Base-by-base conservation (phyloP, 129 eudicot genomes). In the Helichrysum umbraculigerum region DNA sequence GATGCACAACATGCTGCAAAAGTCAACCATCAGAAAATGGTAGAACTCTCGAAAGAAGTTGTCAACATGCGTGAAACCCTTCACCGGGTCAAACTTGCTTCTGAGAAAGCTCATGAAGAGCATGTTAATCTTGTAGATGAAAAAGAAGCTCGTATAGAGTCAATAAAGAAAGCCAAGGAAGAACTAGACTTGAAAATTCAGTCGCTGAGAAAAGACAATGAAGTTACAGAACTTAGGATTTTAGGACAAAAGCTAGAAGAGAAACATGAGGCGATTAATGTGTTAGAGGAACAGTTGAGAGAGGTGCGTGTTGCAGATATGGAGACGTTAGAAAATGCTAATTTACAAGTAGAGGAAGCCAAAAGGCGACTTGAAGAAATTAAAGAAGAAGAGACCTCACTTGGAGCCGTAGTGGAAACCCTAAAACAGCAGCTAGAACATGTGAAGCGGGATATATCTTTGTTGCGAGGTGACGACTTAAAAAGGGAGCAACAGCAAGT, bases 1-100 rank as follows among this genome's bases (percentile, higher is more conserved):
- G 92, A 87, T 71, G 99, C 97, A 4, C 88, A 95, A 79, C 85
- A 84, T 29, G 74, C 77, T 16, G 80, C 87, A 8, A 79, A 84
- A 70, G 82, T 78, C 66, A 86, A 89, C 79, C 76, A 76, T 28
- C 89, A 85, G 77, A 89, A 77, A 76, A 72, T 84, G 76, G 68
- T 65, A 44, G 89, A 85, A 73, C 89, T 95, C 29, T 75, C 87
- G 0, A 81, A 73, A 12, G 94, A 95, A 69, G 80, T 95, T 32
- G 81, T 79, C 16, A 62, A 29, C 25, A 81, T 95, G 84, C 75
- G 81, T 0, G 84, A 85, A 32, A 57, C 94, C 5, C 84, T 89
- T 73, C 77, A 69, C 41, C 83, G 86, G 32, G 90, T 86, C 4
- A 91, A 86, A 73, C 59, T 74, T 41, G 88, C 87, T 30, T 73